phyloP scores from a whole-genome alignment of 371 early-diverging fungal species.

The Modicella reniformis region DNA sequence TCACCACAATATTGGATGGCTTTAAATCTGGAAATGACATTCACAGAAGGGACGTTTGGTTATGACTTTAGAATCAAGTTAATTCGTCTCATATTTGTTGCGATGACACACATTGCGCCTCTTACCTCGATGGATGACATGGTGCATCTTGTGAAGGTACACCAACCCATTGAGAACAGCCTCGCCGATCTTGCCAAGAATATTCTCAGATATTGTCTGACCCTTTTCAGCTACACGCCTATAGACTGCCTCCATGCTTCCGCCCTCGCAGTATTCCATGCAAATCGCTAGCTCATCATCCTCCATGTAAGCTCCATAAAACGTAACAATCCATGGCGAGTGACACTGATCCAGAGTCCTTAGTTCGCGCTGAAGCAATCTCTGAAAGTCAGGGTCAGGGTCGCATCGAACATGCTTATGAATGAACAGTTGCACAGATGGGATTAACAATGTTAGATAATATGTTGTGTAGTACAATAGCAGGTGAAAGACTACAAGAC shows the following conservation, averaged over 20 bases:
- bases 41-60: too few species aligned
- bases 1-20: conserved; percentile 90
- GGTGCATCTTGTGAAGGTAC: conserved; percentile 74
- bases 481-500: neutral
- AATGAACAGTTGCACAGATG: neutral
- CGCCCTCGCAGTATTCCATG: conserved; percentile 93
- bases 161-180: conserved; percentile 84
- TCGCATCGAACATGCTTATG: conserved; percentile 72
- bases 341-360: conserved; percentile 88
- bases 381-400: conserved; percentile 76
- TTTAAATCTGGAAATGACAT: conserved; percentile 74
- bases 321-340: conserved; percentile 92
- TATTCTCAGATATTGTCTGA: conserved; percentile 79
- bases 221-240: conserved; percentile 72
- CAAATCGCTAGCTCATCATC: conserved; percentile 93
- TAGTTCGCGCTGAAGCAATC: conserved; percentile 91
- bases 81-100: too few species aligned
- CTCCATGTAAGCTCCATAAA: conserved; percentile 92
- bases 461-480: neutral
- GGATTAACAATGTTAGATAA: neutral
- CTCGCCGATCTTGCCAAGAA: conserved; percentile 82
- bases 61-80: too few species aligned
- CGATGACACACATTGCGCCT: neutral
- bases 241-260: conserved; percentile 84
- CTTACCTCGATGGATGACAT: conserved; percentile 87